Percentiles rank a stretch among this genome's conserved stretches.
These are phyloP conservation scores for Choricystis sp. DNA, from an alignment of 139 green algal genomes.

Conservation along the genomic window DNA sequence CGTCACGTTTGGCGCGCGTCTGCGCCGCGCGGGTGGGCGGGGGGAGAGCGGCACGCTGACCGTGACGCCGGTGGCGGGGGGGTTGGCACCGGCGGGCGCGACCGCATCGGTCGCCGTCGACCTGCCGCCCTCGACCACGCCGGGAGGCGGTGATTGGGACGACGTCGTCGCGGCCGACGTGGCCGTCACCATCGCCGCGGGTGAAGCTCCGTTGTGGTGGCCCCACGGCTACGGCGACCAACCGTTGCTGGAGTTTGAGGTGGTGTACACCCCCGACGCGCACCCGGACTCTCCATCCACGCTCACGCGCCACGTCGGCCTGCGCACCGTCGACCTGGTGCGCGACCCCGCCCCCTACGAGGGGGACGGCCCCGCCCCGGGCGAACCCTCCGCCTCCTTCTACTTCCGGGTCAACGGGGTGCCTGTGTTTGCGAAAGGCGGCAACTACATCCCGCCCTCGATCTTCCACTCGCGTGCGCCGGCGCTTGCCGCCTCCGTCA, in stretches of 20 bases:
- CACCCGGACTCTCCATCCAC: neutral
- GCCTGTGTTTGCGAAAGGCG: conserved; percentile 38
- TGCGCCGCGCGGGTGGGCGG: neutral
- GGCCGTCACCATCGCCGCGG: neutral
- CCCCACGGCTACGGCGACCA: conserved; percentile 26
- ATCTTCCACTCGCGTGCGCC: conserved; percentile 19
- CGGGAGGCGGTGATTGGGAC: too few species aligned
- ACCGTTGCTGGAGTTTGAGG: conserved; percentile 21
- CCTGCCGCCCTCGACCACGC: neutral
- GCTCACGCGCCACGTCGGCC: conserved; percentile 25
- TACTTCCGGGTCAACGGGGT: conserved; percentile 54
- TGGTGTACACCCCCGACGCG: conserved; percentile 10
- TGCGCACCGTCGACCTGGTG: conserved; percentile 42
- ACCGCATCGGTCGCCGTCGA: neutral
- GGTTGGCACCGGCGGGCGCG: too few species aligned
- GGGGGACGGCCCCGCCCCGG: neutral
- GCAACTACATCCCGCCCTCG: conserved; percentile 53
- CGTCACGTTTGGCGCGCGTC: neutral
- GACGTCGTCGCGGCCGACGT: neutral
- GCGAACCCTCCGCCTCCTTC: conserved; percentile 33
- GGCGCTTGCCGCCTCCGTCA: conserved; percentile 10
- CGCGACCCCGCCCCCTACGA: conserved; percentile 5
- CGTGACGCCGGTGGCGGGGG: neutral
- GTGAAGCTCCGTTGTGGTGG: conserved; percentile 27
- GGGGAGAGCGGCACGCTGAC: neutral